These are phyloP conservation scores for Blastocystis sp. DNA, from an alignment of 352 stramenopile genomes.

Conservation along the genomic window DNA sequence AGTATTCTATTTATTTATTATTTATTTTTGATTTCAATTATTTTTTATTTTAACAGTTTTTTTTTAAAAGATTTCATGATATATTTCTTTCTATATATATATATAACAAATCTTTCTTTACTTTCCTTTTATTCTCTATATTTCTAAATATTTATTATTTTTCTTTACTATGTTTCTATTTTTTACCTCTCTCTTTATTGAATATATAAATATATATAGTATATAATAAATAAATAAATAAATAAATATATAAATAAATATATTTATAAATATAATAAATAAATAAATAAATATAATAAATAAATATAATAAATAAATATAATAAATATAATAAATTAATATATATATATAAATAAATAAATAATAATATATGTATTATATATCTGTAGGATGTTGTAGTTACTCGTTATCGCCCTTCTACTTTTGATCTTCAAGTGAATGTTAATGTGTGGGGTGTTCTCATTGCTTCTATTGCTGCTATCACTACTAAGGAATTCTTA, in stretches of 20 bases:
- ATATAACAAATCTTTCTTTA: neutral
- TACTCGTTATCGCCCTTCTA: conserved; percentile 56
- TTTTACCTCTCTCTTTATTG: conserved; percentile 50
- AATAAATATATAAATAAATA: conserved; percentile 43
- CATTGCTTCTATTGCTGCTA: conserved; percentile 37
- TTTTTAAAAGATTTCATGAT: neutral
- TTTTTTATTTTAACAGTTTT: conserved; percentile 53
- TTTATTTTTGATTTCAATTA: conserved; percentile 54
- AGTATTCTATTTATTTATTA: conserved; percentile 51
- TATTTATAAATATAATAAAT: too few species aligned
- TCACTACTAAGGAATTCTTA: conserved; percentile 7
- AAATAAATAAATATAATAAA: too few species aligned
- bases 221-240: too few species aligned
- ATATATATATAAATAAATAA: conserved; percentile 46
- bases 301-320: too few species aligned
- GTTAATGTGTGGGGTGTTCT: conserved; percentile 53
- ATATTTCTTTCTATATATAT: too few species aligned
- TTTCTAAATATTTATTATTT: conserved; percentile 24
- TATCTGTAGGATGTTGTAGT: conserved; percentile 52
- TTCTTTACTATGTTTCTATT: conserved; percentile 43
- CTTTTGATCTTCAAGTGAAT: conserved; percentile 53
- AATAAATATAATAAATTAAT: conserved; percentile 40
- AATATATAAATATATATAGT: too few species aligned
- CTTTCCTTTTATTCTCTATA: too few species aligned
- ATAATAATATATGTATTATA: conserved; percentile 40